Evolutionary conservation across 441 rosid species (phyloP), one percentile per base, ranked within the genome.

Genomic region (Theobroma grandiflorum): DNA sequence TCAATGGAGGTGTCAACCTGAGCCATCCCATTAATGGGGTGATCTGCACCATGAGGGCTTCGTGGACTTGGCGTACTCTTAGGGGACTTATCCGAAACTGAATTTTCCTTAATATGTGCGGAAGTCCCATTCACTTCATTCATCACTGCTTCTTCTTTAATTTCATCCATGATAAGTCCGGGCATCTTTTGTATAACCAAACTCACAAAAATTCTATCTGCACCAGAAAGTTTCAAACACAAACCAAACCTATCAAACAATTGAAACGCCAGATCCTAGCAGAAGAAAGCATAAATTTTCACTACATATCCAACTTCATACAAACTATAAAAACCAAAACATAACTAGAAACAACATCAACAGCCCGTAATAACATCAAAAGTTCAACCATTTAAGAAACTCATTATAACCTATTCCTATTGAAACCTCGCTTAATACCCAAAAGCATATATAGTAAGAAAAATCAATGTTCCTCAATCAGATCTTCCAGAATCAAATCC

Each of bases 91-190:
- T 73, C 78, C 15, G 84, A 84, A 58, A 57, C 83, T 3, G 88
- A 80, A 75, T 81, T 85, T 70, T 87, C 92, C 85, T 88, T 89
- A 31, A 78, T 1, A 15, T 80, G 72, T 11, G 78, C 58, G 22
- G 87, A 75, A 77, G 78, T 85, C 20, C 84, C 90, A 53, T 89
- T 84, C 52, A 63, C 76, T 75, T 85, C 94, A 52, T 81, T 77
- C 67, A 84, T 81, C 45, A 45, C 75, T 33, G 68, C 86, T 81
- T 85, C 90, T 78, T 81, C 89, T 67, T 43, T 79, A 47, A 81
- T 85, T 78, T 84, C 92, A 73, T 89, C 94, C 85, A 85, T 77
- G 22, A 81, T 85, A 78, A 92, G 87, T 61, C 91, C 95, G 64
- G 95, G 92, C 93, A 93, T 90, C 71, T 64, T 64, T 83, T 76